Evolutionary conservation across 345 rosid genomes (phyloP), one percentile per base, ranked within the genome.

Genomic region (Euphorbia peplus): DNA sequence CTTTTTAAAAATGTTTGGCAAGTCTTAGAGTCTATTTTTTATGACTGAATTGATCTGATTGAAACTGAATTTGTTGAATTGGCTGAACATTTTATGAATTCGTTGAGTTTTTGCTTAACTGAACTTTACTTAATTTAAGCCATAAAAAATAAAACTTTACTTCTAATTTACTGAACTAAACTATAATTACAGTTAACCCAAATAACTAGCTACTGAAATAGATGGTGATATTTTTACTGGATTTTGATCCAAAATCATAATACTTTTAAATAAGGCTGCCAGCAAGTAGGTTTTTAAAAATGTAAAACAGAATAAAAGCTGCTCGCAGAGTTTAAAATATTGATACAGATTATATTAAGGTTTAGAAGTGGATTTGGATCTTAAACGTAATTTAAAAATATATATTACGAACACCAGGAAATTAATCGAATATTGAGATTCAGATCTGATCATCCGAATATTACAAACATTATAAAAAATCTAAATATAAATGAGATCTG

Each of bases 371-470:
- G 52, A 19, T 48, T 42, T 47, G 68, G 72, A 69, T 65, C 72
- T 72, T 18, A 60, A 64, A 55, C 71, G 48, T 4, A 41, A 0
- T 25, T 56, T 28, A 29, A 28, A 4, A 0, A 57, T 14, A 28
- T 28, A 8, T 6, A 9, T 3, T 29, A 24, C n/a, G 28, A 14
- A 15, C 1, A 57, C n/a, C 37, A 14, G 8, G 15, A 28, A 15
- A 50, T 50, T 50, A 39, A 59, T 21, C n/a, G 30, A 61, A 11
- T n/a, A n/a, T 35, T 48, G 30, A 71, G 65, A 73, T 70, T 50
- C 60, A 78, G 77, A 73, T 75, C 80, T 64, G 41, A 59, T 67
- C 57, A 59, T 67, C 57, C 29, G 41, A 24, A 19, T 50, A 50
- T 11, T 29, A 47, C 32, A 26, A 51, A 42, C 48, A 42, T 46